These are phyloP conservation scores for Coemansia guatemalensis DNA, from an alignment of 192 early-diverging fungal species.

Conservation along the genomic window DNA sequence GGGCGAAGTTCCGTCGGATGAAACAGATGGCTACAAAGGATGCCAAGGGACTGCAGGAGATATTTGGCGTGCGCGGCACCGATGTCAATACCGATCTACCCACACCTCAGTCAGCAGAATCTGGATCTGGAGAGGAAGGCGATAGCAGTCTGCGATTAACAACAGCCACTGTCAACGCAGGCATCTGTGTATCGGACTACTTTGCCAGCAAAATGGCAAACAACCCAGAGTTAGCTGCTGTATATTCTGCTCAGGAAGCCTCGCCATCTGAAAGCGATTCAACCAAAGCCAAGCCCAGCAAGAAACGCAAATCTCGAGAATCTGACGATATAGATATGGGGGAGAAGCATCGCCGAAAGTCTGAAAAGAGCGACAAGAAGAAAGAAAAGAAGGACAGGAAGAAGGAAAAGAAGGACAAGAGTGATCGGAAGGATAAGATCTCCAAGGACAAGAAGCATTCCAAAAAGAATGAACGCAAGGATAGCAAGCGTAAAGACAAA, in stretches of 20 bases:
- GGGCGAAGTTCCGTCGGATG: constrained; percentile 46
- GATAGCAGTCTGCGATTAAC: background rate
- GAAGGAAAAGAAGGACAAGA: constrained; percentile 48
- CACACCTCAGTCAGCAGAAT: constrained; percentile 12
- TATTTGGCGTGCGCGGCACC: constrained; percentile 37
- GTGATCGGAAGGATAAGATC: constrained; percentile 23
- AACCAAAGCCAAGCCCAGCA: constrained; percentile 12
- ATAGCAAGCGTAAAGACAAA: constrained; percentile 37
- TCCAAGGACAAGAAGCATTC: constrained; percentile 31
- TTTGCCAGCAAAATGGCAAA: constrained; percentile 45
- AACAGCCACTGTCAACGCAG: constrained; percentile 17
- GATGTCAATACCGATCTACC: background rate
- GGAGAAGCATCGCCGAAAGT: constrained; percentile 20
- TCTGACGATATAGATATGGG: constrained; percentile 32
- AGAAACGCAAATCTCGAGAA: constrained; percentile 40
- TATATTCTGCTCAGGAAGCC: constrained; percentile 18
- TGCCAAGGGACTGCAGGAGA: constrained; percentile 51
- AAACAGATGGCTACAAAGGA: constrained; percentile 47
- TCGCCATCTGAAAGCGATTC: constrained; percentile 6
- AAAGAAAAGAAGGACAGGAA: constrained; percentile 45
- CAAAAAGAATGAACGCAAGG: constrained; percentile 31
- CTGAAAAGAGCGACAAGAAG: constrained; percentile 18
- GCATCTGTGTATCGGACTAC: constrained; percentile 41
- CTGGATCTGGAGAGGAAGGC: background rate
- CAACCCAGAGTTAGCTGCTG: constrained; percentile 41